Base-by-base conservation (phyloP, 140 eudicot genomes). In the Anethum foeniculum region DNA sequence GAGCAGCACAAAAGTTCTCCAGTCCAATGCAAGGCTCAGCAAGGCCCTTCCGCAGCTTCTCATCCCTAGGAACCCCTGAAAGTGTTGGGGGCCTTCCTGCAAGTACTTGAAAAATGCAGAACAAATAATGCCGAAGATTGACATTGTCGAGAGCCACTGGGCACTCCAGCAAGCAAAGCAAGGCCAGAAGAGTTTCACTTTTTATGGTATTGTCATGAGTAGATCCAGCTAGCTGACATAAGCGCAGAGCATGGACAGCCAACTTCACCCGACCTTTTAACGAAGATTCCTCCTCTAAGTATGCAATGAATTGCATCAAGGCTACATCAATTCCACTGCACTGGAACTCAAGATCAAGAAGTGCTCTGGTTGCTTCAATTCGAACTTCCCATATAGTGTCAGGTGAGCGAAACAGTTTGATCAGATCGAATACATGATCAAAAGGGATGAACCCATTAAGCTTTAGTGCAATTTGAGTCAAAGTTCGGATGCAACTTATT, bases 1-100 rank as follows among this genome's bases (percentile, higher is more conserved):
- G 86, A 54, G 92, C 97, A 46, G 93, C 95, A 86, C 93, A 96
- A 69, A 91, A 81, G 82, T 84, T 89, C 75, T 91, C 90, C 47
- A 92, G 87, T 73, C 91, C 92, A 46, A 86, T 91, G 84, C 91
- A 89, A 60, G 90, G 82, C 60, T 93, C 90, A 16, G 85, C 88
- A 78, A 86, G 94, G 67, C 98, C 96, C 87, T 84, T 88, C 84
- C 88, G 84, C 82, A 90, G 76, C 8, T 93, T 89, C 85, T 93
- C 98, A 44, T 96, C 99, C 89, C 98, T 87, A 30, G 97, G 99
- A 47, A 93, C 89, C 49, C 97, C 98, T 79, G 88, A 93, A 34
- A 96, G 99, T 28, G 99, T 96, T 41, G 99, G 99, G 10, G 91
- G 86, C 87, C 99, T 94, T 89, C 97, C 91, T 56, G 97, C 94